phyloP scores from a whole-genome alignment of 225 moss, liverwort and hornwort genomes.

The Polytrichum formosum region DNA sequence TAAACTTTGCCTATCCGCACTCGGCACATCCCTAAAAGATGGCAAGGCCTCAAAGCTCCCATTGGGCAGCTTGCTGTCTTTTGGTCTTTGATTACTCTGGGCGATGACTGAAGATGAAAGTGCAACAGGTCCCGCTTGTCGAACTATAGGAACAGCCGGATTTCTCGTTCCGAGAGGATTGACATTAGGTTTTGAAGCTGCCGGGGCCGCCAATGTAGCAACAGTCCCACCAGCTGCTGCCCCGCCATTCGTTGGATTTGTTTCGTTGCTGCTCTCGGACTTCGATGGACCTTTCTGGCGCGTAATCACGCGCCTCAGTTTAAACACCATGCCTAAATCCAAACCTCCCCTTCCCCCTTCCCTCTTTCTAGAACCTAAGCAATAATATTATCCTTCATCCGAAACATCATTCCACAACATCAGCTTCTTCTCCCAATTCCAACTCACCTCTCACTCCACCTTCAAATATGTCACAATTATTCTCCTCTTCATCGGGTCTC shows the following conservation, averaged over 20 bases:
- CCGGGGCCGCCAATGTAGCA: conserved; percentile 1
- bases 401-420: too few relatives aligned
- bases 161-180: conserved; percentile 2
- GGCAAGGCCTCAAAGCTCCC: conserved; percentile 16
- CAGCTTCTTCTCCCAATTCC: too few relatives aligned
- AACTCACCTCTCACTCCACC: too few relatives aligned
- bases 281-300: conserved; percentile 8
- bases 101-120: conserved; percentile 5
- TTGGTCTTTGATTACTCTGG: conserved; percentile 11
- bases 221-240: background rate
- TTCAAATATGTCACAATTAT: too few relatives aligned
- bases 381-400: too few relatives aligned
- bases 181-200: background rate
- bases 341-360: background rate
- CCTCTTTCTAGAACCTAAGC: background rate
- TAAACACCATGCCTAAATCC: conserved; percentile 13
- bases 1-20: conserved; percentile 11
- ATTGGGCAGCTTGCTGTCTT: conserved; percentile 8
- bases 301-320: conserved; percentile 9
- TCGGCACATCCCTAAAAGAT: conserved; percentile 16
- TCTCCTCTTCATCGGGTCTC: too few relatives aligned
- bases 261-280: background rate
- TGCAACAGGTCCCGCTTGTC: conserved; percentile 9
- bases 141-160: conserved; percentile 1
- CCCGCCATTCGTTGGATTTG: background rate